These are phyloP conservation scores for Berberis thunbergii DNA, from an alignment of 164 flowering plant genomes.

Conservation along the genomic window DNA sequence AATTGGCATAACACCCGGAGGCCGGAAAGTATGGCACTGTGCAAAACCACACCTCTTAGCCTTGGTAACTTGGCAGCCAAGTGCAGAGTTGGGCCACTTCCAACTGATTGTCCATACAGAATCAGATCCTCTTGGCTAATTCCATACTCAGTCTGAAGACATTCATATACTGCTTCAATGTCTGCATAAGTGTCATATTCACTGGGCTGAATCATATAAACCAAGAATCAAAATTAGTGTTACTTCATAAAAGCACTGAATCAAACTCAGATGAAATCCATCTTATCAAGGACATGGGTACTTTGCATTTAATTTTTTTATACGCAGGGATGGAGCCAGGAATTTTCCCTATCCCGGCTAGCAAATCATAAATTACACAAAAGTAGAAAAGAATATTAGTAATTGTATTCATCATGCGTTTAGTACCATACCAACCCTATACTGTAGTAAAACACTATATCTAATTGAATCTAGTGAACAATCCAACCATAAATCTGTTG, in stretches of 20 bases:
- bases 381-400: too few relatives aligned
- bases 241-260: neutral
- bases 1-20: conserved; percentile 92
- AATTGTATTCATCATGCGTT: too few relatives aligned
- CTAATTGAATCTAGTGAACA: too few relatives aligned
- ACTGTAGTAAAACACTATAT: too few relatives aligned
- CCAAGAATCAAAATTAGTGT: conserved; percentile 3
- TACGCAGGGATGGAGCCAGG: too few relatives aligned
- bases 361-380: too few relatives aligned
- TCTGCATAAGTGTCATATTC: conserved; percentile 90
- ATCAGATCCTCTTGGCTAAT: conserved; percentile 82
- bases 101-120: conserved; percentile 93
- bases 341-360: too few relatives aligned
- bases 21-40: conserved; percentile 95
- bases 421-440: too few relatives aligned
- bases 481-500: too few relatives aligned
- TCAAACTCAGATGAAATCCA: too few relatives aligned
- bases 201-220: conserved; percentile 63
- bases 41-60: conserved; percentile 88
- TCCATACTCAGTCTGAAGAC: conserved; percentile 86
- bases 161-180: conserved; percentile 91
- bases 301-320: too few relatives aligned
- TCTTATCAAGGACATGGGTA: neutral
- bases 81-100: conserved; percentile 97
- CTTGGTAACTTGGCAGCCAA: conserved; percentile 92